Conservation (phyloP, 805 yeast genomes). For the Candida yuanshanica region DNA sequence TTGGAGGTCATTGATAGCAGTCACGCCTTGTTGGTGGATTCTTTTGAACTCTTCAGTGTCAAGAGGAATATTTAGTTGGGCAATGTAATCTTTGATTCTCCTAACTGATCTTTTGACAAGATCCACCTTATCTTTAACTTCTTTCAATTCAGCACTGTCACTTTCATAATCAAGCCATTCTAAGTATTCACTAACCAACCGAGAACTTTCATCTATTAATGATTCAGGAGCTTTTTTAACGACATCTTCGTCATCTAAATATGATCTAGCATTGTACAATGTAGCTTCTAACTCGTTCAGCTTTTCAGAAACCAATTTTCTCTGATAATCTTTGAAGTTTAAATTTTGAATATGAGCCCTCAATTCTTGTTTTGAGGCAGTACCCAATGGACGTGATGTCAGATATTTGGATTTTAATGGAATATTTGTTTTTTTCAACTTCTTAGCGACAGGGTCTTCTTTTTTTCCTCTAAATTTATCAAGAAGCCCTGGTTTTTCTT, state of each 20-base stretch:
- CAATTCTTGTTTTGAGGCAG: slow-evolving; percentile 40
- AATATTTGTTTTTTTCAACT: slow-evolving; percentile 19
- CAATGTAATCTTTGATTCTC: slow-evolving; percentile 33
- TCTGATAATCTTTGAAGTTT: slow-evolving; percentile 49
- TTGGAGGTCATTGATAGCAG: slow-evolving; percentile 37
- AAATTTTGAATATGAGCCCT: slow-evolving; percentile 44
- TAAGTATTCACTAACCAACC: slow-evolving; percentile 41
- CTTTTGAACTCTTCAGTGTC: slow-evolving; percentile 38
- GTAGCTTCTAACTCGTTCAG: slow-evolving; percentile 67
- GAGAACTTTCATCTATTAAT: slow-evolving; percentile 31
- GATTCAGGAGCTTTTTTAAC: slow-evolving; percentile 34
- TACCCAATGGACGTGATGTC: slow-evolving; percentile 43
- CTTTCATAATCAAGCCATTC: slow-evolving; percentile 81
- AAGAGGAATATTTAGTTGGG: slow-evolving; percentile 41
- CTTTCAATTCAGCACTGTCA: slow-evolving; percentile 39
- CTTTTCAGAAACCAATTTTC: slow-evolving; percentile 48
- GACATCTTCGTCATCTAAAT: slow-evolving; percentile 48
- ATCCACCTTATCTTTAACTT: slow-evolving; percentile 29
- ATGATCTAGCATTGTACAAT: slow-evolving; percentile 63
- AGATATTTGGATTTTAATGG: slow-evolving; percentile 28
- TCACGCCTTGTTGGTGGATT: slow-evolving; percentile 38
- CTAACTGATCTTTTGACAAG: slow-evolving; percentile 22
- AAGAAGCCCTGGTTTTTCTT: slow-evolving; percentile 12
- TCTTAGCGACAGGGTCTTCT: slow-evolving; percentile 16
- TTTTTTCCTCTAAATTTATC: slow-evolving; percentile 17